Base-by-base conservation (phyloP, 495 filamentous ascomycete genomes). In the Darksidea phi region DNA sequence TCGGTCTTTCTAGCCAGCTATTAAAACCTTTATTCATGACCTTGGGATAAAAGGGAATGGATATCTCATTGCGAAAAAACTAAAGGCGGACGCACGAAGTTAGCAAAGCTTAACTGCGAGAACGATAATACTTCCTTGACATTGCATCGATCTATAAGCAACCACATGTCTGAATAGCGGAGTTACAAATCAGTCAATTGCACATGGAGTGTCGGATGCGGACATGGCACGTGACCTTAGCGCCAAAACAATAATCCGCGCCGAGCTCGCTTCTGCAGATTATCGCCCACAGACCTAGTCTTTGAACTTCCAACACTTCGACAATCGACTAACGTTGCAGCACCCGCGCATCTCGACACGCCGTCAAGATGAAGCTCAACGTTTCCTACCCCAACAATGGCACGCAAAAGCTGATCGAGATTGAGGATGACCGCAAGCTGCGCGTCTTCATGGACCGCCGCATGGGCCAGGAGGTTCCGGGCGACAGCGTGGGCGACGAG, bases 341-440 rank as follows among this genome's bases (percentile, higher is more conserved):
- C 54, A 28, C 46, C 46, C 37, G 41, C 15, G 13, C 70, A 69
- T 73, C 75, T 73, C 73, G 69, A 73, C 70, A 47, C 72, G 67
- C 69, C 78, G 82, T 74, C 74, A 80, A 71, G 73, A 90, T 89
- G 88, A 89, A 95, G 88, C 83, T 95, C 83, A 95, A 96, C 86
- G 92, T 96, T 80, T 95, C 89, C 78, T 91, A 89, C 84, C 94
- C 95, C 72, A 88, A 91, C 82, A 97, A 97, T 82, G 94, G 94
- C 85, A 90, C 90, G 70, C 94, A 98, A 79, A 98, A 98, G 82
- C 85, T 98, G 69, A 87, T 98, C 80, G 94, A 98, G 74, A 80
- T 98, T 70, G 94, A 97, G 75, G 94, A 98, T 87, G 94, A 98
- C 78, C 91, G 93, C 81, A 88, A 86, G 75, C 84, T 89, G 69